phyloP scores from a whole-genome alignment of 2,329 filamentous ascomycete genomes.

The Teratosphaeria nubilosa region DNA sequence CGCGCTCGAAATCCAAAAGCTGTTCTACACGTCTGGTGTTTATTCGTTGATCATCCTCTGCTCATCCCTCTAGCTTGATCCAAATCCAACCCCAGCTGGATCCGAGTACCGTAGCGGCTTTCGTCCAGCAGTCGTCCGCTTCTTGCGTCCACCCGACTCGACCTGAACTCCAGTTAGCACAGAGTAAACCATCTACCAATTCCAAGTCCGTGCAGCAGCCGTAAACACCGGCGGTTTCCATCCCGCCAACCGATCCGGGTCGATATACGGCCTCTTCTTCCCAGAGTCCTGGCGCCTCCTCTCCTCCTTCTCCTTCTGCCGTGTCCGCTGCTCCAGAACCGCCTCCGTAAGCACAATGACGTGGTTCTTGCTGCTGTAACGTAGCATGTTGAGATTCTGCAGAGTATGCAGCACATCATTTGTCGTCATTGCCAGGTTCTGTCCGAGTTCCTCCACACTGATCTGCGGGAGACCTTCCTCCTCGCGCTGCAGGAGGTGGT shows the following conservation, averaged over 20 bases:
- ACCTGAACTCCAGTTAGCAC: not conserved
- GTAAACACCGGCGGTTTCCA: slow-evolving; percentile 97
- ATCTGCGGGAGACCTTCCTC: slow-evolving; percentile 55
- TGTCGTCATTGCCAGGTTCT: slow-evolving; percentile 83
- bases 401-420: slow-evolving; percentile 92
- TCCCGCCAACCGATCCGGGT: slow-evolving; percentile 60
- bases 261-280: slow-evolving; percentile 68
- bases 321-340: slow-evolving; percentile 57
- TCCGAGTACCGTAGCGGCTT: not conserved
- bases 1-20: not conserved
- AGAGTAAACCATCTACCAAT: slow-evolving; percentile 52
- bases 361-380: slow-evolving; percentile 93
- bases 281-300: slow-evolving; percentile 62
- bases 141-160: not conserved
- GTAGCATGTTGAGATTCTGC: slow-evolving; percentile 86
- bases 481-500: slow-evolving; percentile 65
- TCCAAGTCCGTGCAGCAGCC: slow-evolving; percentile 84
- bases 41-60: not conserved
- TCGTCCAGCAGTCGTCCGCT: not conserved
- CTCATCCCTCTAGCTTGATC: not conserved
- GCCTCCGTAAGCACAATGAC: slow-evolving; percentile 87
- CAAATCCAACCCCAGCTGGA: not conserved
- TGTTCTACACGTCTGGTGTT: not conserved
- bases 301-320: slow-evolving; percentile 58
- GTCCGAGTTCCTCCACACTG: slow-evolving; percentile 77